Percentiles rank a stretch among this genome's conserved stretches.
Evolutionary conservation across 1,139 yeast genomes (phyloP).

Genomic region (Magnusiomyces sp.): DNA sequence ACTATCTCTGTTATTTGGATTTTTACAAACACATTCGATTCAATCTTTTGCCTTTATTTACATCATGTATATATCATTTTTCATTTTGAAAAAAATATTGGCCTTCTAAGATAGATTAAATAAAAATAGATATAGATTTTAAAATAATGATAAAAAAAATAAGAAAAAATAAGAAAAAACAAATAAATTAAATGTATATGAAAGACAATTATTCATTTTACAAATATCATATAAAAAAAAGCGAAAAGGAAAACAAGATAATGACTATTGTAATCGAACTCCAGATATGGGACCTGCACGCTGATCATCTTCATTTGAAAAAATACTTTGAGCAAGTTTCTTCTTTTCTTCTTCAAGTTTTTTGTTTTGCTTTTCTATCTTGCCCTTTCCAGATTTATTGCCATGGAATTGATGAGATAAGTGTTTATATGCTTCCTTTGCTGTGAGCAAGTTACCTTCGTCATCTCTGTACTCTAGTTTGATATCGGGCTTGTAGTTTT

Average conservation of each 20-base stretch:
- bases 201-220: not conserved
- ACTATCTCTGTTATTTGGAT: too few species aligned
- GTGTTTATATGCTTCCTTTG: slow-evolving; percentile 78
- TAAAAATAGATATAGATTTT: too few species aligned
- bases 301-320: slow-evolving; percentile 11
- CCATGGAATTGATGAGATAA: slow-evolving; percentile 88
- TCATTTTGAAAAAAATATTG: too few species aligned
- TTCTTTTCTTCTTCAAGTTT: slow-evolving; percentile 31
- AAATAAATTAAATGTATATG: too few species aligned
- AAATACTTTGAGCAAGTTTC: slow-evolving; percentile 24
- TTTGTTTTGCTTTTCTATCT: slow-evolving; percentile 34
- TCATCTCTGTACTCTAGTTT: slow-evolving; percentile 62
- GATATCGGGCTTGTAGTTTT: slow-evolving; percentile 56
- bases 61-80: too few species aligned
- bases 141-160: not conserved
- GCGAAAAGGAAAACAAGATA: not conserved
- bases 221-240: not conserved
- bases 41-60: too few species aligned
- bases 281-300: slow-evolving; percentile 11
- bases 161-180: too few species aligned
- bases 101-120: too few species aligned
- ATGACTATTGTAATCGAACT: slow-evolving; percentile 12
- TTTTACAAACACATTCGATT: too few species aligned
- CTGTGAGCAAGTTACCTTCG: slow-evolving; percentile 51
- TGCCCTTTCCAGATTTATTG: slow-evolving; percentile 39